Evolutionary conservation across 768 basidiomycete species (phyloP).

Genomic region (Sistotremastrum suecicum): DNA sequence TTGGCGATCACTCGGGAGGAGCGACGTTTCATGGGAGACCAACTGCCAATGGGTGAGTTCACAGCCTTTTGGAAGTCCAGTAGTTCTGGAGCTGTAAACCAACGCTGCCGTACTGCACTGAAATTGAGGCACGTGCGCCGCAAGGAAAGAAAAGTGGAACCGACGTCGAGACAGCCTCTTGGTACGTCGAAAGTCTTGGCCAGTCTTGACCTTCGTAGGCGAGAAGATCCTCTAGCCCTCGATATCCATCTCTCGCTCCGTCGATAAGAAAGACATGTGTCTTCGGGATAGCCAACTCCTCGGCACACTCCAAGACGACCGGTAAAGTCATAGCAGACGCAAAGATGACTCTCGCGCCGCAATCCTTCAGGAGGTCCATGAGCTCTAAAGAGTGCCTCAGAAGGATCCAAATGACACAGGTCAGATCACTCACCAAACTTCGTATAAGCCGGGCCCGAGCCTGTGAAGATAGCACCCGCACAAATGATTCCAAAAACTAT

Average conservation of each 20-base stretch:
- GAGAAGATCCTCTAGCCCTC: no score
- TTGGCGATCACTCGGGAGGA: no score
- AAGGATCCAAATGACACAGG: not conserved
- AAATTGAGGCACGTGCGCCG: no score
- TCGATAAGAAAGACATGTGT: not conserved
- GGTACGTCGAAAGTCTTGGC: no score
- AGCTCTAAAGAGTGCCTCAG: not conserved
- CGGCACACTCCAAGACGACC: not conserved
- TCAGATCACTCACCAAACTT: not conserved
- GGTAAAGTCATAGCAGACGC: not conserved
- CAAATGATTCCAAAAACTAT: not conserved
- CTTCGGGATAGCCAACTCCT: not conserved
- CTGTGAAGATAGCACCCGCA: not conserved
- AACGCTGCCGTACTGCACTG: not conserved
- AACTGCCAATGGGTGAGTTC: not conserved
- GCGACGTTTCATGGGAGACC: no score
- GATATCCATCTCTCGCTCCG: no score
- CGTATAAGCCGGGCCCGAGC: not conserved
- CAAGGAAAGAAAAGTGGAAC: no score
- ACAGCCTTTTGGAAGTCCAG: not conserved
- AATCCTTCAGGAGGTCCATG: not conserved
- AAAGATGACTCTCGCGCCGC: not conserved
- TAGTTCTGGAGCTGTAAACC: not conserved
- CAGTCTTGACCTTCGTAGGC: no score
- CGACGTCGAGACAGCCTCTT: no score